Evolutionary conservation across 345 rosid species (phyloP), one percentile per base, ranked within the genome.

Genomic region (Melastoma malabathricum): DNA sequence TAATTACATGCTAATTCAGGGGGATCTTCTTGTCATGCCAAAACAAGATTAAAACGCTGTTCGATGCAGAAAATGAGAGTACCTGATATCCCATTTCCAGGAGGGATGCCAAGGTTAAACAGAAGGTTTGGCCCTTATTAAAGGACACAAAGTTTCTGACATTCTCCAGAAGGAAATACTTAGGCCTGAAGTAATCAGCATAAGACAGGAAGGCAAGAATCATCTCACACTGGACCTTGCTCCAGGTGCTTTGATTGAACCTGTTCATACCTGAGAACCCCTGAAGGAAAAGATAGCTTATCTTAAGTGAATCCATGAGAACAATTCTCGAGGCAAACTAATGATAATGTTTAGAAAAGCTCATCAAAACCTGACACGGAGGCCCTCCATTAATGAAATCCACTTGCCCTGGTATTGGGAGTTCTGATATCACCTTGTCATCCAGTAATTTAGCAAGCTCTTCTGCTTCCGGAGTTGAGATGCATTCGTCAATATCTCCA

Each of bases 331-430:
- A 19, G 12, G 16, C 43, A 25, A 25, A 23, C 18, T 51, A 45
- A 25, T 15, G 17, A 8, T 25, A 7, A 12, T 18, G 41, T 17
- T 15, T 23, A 16, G 22, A 16, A 50, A 41, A 4, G 15, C 38
- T 14, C 13, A 34, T 13, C 1, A 20, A 39, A 61, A 84, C 96
- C 82, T 90, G 98, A 60, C 98, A 90, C 23, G 98, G 96, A 66
- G 96, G 98, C 20, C 98, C 98, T 43, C 98, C 96, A 25, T 73
- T 83, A 68, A 90, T 90, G 63, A 90, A 90, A 52, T 90, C 96
- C 19, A 90, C 98, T 48, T 80, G 76, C 19, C 98, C 92, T 10
- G 80, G 80, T 45, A 47, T 18, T 2, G 80, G 80, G 52, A 75
- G 54, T 47, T 61, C 54, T 48, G 56, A 57, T 5, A 66, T 72